Conservation (phyloP, 495 filamentous ascomycete species). For the Penicillium argentinense region DNA sequence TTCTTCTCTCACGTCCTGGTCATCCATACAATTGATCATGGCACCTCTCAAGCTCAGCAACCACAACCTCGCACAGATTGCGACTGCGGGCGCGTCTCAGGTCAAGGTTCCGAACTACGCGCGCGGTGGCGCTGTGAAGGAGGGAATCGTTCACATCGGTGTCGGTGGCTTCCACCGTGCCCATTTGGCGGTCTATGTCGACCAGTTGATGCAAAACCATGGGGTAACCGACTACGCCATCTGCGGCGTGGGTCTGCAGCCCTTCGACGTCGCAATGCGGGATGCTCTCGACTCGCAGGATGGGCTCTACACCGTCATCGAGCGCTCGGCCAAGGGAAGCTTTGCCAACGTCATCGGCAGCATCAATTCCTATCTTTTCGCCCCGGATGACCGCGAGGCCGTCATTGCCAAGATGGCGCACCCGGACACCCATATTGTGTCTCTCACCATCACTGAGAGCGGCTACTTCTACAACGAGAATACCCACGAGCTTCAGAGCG, state of each 20-base stretch:
- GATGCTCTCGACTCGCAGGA: conserved; percentile 44
- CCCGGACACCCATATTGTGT: conserved; percentile 50
- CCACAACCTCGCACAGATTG: conserved; percentile 39
- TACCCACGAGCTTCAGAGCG: conserved; percentile 45
- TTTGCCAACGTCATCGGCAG: conserved; percentile 44
- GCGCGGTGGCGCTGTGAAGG: conserved; percentile 44
- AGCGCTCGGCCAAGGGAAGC: conserved; percentile 48
- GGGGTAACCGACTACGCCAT: conserved; percentile 44
- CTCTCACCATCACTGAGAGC: conserved; percentile 52
- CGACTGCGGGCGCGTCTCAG: conserved; percentile 23
- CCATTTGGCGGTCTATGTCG: conserved; percentile 48
- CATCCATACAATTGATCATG: conserved; percentile 22
- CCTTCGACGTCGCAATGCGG: conserved; percentile 46
- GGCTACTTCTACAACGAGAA: conserved; percentile 55
- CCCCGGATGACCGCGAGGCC: conserved; percentile 46
- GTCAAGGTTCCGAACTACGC: conserved; percentile 38
- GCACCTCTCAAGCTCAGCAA: conserved; percentile 41
- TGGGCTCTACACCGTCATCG: conserved; percentile 49
- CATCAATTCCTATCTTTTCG: conserved; percentile 51
- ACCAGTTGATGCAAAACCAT: conserved; percentile 48
- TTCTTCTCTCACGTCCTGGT: background rate
- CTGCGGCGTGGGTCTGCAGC: conserved; percentile 47
- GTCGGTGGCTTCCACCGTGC: conserved; percentile 52
- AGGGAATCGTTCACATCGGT: conserved; percentile 50
- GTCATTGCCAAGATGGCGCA: conserved; percentile 52